Evolutionary conservation across 805 yeast genomes (phyloP).

Genomic region (Candida silvatica): DNA sequence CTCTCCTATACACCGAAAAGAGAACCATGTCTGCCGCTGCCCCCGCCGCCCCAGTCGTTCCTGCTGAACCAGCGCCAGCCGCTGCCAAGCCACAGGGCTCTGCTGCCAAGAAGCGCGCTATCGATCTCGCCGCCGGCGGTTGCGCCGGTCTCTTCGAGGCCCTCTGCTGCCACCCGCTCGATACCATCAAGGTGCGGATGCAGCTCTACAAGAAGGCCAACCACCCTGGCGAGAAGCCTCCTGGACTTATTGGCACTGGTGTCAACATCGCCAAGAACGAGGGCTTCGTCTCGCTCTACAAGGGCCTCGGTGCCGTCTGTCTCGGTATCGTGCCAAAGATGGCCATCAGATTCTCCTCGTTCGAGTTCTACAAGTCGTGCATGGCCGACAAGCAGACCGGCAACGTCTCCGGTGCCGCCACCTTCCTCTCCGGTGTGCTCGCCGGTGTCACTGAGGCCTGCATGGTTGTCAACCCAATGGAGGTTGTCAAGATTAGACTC

Average conservation of each 20-base stretch:
- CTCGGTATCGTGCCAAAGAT: conserved; percentile 97
- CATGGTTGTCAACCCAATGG: conserved; percentile 92
- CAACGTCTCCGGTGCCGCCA: conserved; percentile 59
- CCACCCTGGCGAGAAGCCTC: conserved; percentile 42
- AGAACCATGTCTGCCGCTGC: conserved; percentile 15
- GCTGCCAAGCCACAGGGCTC: background rate
- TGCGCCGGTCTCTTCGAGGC: conserved; percentile 97
- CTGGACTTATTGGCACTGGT: conserved; percentile 85
- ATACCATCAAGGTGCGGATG: conserved; percentile 96
- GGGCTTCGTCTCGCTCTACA: conserved; percentile 78
- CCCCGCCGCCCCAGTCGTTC: conserved; percentile 8
- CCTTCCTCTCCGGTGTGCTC: conserved; percentile 89
- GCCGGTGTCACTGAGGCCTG: conserved; percentile 98
- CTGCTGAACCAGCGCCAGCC: background rate
- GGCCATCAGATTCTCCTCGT: conserved; percentile 95
- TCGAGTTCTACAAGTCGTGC: conserved; percentile 74
- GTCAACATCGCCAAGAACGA: conserved; percentile 68
- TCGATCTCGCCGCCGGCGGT: conserved; percentile 87
- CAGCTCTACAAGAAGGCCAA: conserved; percentile 75
- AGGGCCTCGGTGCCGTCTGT: conserved; percentile 95
- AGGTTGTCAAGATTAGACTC: conserved; percentile 90
- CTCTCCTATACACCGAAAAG: background rate
- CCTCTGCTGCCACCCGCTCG: conserved; percentile 96
- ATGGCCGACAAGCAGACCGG: conserved; percentile 56
- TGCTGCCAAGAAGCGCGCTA: conserved; percentile 28